Conservation (phyloP, 495 filamentous ascomycete genomes). For the Penicillium paradoxum region DNA sequence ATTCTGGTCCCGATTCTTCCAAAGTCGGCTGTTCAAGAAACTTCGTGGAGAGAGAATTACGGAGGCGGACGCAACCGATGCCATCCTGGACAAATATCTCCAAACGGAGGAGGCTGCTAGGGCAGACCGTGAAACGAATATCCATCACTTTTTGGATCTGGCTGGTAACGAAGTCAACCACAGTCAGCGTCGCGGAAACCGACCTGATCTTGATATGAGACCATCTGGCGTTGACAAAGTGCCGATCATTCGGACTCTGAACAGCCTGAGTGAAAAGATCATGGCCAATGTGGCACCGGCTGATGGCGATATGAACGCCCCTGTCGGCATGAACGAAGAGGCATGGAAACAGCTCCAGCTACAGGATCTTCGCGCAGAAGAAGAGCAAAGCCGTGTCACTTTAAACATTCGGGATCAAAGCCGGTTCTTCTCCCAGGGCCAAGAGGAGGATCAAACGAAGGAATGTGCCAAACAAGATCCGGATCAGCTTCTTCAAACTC, state of each 20-base stretch:
- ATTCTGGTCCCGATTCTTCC: slow-evolving; percentile 93
- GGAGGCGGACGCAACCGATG: slow-evolving; percentile 66
- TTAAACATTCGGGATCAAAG: slow-evolving; percentile 85
- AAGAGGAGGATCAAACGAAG: slow-evolving; percentile 51
- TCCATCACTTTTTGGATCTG: slow-evolving; percentile 86
- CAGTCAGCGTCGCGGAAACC: slow-evolving; percentile 71
- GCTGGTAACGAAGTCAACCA: slow-evolving; percentile 93
- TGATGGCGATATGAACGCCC: slow-evolving; percentile 60
- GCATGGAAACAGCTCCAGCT: slow-evolving; percentile 69
- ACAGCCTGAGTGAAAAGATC: slow-evolving; percentile 83
- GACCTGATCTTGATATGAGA: slow-evolving; percentile 82
- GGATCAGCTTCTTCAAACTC: slow-evolving; percentile 53
- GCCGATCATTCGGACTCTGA: slow-evolving; percentile 79
- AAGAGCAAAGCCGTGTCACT: slow-evolving; percentile 65
- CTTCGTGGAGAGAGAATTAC: slow-evolving; percentile 80
- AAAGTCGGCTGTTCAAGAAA: slow-evolving; percentile 82
- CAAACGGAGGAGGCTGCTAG: slow-evolving; percentile 55
- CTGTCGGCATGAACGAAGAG: slow-evolving; percentile 67
- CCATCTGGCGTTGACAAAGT: slow-evolving; percentile 60
- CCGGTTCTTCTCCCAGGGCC: slow-evolving; percentile 66
- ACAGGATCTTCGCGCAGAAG: slow-evolving; percentile 75
- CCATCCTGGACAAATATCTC: slow-evolving; percentile 79
- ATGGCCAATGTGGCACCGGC: slow-evolving; percentile 77
- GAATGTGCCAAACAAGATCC: slow-evolving; percentile 64
- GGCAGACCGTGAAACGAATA: slow-evolving; percentile 51